phyloP scores from a whole-genome alignment of 148 eudicot genomes.

The Fallopia convolvulus region DNA sequence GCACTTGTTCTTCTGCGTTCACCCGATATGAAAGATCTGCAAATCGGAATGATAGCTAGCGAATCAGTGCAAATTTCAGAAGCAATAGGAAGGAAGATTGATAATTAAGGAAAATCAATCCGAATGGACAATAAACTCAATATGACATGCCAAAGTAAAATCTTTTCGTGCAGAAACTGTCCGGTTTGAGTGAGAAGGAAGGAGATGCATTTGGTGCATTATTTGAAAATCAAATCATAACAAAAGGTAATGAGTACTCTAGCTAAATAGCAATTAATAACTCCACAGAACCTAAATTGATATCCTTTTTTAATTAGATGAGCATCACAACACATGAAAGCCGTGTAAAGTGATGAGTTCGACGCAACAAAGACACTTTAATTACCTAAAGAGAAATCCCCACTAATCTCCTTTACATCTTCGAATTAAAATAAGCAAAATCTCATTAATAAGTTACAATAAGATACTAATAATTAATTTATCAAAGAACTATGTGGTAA shows the following conservation, averaged over 20 bases:
- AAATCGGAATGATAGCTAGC: background rate
- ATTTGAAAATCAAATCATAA: background rate
- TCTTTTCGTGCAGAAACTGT: no score
- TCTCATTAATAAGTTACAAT: background rate
- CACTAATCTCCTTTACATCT: background rate
- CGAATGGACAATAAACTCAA: background rate
- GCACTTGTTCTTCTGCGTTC: background rate
- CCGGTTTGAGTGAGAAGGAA: background rate
- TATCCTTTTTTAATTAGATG: background rate
- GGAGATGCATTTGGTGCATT: background rate
- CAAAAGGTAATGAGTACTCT: background rate
- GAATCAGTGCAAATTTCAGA: background rate
- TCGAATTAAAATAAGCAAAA: background rate
- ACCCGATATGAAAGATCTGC: background rate
- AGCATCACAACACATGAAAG: background rate
- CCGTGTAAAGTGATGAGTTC: slow-evolving; percentile 1
- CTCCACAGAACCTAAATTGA: background rate
- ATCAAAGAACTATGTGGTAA: background rate
- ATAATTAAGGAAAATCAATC: background rate
- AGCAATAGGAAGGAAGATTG: background rate
- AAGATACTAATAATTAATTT: background rate
- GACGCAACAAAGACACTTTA: background rate
- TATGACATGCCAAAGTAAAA: no score
- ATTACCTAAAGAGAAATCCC: background rate
- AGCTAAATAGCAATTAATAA: background rate